These are phyloP conservation scores for Cyclotella kingstonii DNA, from an alignment of 108 stramenopile species.

Conservation along the genomic window DNA sequence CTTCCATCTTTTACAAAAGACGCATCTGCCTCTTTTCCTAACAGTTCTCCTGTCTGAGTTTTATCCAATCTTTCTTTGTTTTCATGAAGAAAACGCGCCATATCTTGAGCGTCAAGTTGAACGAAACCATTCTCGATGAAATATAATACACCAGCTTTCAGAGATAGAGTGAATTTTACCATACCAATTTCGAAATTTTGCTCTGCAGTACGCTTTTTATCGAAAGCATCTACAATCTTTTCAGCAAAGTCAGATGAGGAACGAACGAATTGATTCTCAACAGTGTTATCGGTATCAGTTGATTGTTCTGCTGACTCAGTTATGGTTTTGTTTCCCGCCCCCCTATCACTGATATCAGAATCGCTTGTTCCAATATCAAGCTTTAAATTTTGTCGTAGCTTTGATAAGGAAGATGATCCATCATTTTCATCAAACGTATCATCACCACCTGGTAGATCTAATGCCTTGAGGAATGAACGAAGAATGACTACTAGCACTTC, in stretches of 20 bases:
- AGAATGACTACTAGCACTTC: slow-evolving; percentile 80
- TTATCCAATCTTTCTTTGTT: slow-evolving; percentile 96
- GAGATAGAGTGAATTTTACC: slow-evolving; percentile 93
- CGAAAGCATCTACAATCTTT: slow-evolving; percentile 74
- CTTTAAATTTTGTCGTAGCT: slow-evolving; percentile 45
- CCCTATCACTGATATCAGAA: background rate
- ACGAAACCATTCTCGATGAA: slow-evolving; percentile 88
- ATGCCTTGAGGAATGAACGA: slow-evolving; percentile 63
- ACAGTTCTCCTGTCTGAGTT: slow-evolving; percentile 96
- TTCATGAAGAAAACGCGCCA: slow-evolving; percentile 87
- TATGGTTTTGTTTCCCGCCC: background rate
- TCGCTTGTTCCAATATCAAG: slow-evolving; percentile 44
- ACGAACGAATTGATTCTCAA: slow-evolving; percentile 3
- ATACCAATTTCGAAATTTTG: slow-evolving; percentile 90
- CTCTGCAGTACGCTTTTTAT: slow-evolving; percentile 79
- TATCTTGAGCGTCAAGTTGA: slow-evolving; percentile 72
- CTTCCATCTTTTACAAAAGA: slow-evolving; percentile 75
- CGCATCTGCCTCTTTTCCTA: slow-evolving; percentile 95
- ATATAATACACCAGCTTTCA: slow-evolving; percentile 87
- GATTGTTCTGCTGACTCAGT: background rate
- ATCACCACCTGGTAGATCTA: slow-evolving; percentile 59
- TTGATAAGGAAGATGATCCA: slow-evolving; percentile 54
- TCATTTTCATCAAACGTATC: slow-evolving; percentile 51
- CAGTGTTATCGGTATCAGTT: slow-evolving; percentile 9
- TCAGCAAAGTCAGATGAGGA: slow-evolving; percentile 16